Conservation (phyloP, 2,329 filamentous ascomycete genomes). For the Cordyceps cicadae region DNA sequence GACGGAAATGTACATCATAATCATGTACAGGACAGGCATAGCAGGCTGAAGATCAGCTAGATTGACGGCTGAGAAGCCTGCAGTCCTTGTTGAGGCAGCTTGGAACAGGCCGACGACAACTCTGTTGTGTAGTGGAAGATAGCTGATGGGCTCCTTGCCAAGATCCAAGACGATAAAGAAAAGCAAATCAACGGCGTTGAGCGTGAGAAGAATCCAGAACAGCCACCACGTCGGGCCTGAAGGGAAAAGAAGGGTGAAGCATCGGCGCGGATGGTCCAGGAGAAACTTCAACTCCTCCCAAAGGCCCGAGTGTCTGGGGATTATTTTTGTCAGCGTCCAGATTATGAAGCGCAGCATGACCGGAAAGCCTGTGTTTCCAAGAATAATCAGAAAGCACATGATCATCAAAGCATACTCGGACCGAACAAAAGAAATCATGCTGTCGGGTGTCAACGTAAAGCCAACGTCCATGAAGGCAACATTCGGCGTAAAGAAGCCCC, state of each 20-base stretch:
- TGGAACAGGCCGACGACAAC: slow-evolving; percentile 86
- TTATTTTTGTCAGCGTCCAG: slow-evolving; percentile 65
- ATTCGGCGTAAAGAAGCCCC: slow-evolving; percentile 81
- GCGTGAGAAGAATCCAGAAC: slow-evolving; percentile 70
- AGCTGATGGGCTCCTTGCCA: slow-evolving; percentile 59
- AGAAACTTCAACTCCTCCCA: slow-evolving; percentile 90
- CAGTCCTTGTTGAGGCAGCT: slow-evolving; percentile 79
- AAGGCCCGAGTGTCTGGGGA: slow-evolving; percentile 56
- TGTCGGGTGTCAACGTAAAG: slow-evolving; percentile 84
- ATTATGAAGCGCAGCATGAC: slow-evolving; percentile 92
- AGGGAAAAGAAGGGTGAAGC: slow-evolving; percentile 91
- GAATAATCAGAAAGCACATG: slow-evolving; percentile 79
- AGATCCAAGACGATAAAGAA: slow-evolving; percentile 91
- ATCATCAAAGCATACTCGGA: slow-evolving; percentile 69
- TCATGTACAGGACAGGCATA: slow-evolving; percentile 85
- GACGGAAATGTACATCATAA: slow-evolving; percentile 99
- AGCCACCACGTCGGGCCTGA: slow-evolving; percentile 91
- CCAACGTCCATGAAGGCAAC: slow-evolving; percentile 95
- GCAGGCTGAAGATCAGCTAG: slow-evolving; percentile 74
- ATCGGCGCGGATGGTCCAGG: slow-evolving; percentile 88
- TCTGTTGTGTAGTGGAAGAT: slow-evolving; percentile 62
- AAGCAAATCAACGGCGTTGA: slow-evolving; percentile 80
- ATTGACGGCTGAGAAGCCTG: slow-evolving; percentile 78
- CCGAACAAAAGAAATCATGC: slow-evolving; percentile 80
- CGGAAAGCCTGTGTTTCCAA: slow-evolving; percentile 92